Percentiles rank a stretch among this genome's conserved stretches.
These are phyloP conservation scores for Saccharomycopsis malanga DNA, from an alignment of 805 yeast species.

Conservation along the genomic window DNA sequence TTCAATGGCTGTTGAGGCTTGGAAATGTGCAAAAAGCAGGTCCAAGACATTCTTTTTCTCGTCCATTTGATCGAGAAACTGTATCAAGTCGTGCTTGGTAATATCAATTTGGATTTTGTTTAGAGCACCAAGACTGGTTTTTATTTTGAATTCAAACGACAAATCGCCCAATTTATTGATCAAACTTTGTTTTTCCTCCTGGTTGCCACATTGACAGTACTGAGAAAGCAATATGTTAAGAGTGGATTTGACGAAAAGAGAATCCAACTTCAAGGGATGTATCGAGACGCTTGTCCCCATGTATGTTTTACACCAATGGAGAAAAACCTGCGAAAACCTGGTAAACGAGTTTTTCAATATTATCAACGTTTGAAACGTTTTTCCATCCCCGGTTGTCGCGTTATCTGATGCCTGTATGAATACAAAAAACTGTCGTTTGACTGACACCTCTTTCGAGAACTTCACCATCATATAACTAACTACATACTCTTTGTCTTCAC, in stretches of 20 bases:
- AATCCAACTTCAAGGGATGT: conserved; percentile 3
- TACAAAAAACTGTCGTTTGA: conserved; percentile 12
- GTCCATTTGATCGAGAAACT: not conserved
- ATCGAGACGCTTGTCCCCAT: conserved; percentile 7
- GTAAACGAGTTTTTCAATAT: not conserved
- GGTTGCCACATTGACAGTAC: not conserved
- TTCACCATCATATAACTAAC: conserved; percentile 9
- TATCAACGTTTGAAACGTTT: conserved; percentile 4
- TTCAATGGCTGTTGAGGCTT: not conserved
- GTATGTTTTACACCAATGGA: conserved; percentile 11
- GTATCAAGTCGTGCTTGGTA: not conserved
- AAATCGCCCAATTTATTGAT: conserved; percentile 69
- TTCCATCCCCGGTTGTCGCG: not conserved
- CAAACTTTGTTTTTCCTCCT: conserved; percentile 23
- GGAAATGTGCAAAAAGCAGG: not conserved
- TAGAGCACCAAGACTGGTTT: conserved; percentile 1
- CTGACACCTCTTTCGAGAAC: conserved; percentile 8
- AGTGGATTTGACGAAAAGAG: not conserved
- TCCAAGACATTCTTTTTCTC: not conserved
- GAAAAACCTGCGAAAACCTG: not conserved
- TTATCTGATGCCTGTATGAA: conserved; percentile 7
- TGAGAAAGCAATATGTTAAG: not conserved
- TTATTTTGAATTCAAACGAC: conserved; percentile 41
- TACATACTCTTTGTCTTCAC: not conserved
- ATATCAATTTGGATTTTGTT: not conserved